phyloP scores from a whole-genome alignment of 306 rosid species.

The Oemleria cerasiformis region DNA sequence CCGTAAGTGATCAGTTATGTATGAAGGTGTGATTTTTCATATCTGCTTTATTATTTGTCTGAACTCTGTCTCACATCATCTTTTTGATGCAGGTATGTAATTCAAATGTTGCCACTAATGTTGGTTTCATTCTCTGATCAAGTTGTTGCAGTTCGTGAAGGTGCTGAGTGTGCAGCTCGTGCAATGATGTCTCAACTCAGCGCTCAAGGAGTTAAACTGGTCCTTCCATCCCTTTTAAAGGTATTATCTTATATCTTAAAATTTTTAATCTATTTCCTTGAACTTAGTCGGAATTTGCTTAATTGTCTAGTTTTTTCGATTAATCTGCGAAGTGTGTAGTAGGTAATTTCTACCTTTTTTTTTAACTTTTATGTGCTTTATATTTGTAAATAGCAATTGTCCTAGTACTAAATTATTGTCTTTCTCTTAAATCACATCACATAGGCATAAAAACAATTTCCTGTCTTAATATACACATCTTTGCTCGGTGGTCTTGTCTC shows the following conservation, averaged over 20 bases:
- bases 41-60: not conserved
- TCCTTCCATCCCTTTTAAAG: slow-evolving; percentile 95
- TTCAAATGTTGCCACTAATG: slow-evolving; percentile 84
- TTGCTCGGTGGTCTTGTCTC: too few relatives aligned
- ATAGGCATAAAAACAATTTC: too few relatives aligned
- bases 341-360: not conserved
- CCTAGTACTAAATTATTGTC: too few relatives aligned
- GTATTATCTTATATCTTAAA: slow-evolving; percentile 34
- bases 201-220: slow-evolving; percentile 98
- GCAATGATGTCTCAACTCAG: slow-evolving; percentile 99
- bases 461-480: too few relatives aligned
- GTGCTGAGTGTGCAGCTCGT: slow-evolving; percentile 96
- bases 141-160: slow-evolving; percentile 95
- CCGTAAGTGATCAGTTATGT: slow-evolving; percentile 50
- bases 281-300: not conserved
- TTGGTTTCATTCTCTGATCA: slow-evolving; percentile 97
- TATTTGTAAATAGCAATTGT: too few relatives aligned
- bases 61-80: slow-evolving; percentile 6
- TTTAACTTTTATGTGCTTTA: not conserved
- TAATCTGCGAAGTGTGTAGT: not conserved
- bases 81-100: slow-evolving; percentile 72
- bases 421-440: too few relatives aligned
- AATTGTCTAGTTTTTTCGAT: not conserved
- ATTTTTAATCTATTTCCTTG: not conserved
- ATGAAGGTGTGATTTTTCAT: slow-evolving; percentile 9